Evolutionary conservation across 139 green algal genomes (phyloP).

Genomic region (Chlamydomonas sp.): DNA sequence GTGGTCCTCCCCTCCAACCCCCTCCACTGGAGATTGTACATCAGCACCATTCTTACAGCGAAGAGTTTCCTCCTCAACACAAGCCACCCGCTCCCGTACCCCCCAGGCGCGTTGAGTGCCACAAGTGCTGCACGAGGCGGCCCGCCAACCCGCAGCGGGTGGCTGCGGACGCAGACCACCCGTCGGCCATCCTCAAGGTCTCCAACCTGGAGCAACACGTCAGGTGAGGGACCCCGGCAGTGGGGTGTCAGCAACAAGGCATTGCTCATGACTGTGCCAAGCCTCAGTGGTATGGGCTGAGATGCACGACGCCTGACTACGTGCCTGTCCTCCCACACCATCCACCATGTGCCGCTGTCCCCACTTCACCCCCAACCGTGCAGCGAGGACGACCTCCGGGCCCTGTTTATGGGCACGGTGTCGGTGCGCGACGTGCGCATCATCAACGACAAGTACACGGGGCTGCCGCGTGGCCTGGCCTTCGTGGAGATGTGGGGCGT

Average conservation of each 20-base stretch:
- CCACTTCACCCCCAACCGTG: not conserved
- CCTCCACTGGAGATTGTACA: not conserved
- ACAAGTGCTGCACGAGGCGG: slow-evolving; percentile 70
- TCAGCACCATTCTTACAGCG: not conserved
- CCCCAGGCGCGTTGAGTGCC: slow-evolving; percentile 78
- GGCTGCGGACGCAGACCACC: slow-evolving; percentile 43
- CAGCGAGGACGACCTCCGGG: slow-evolving; percentile 73
- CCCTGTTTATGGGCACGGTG: slow-evolving; percentile 50
- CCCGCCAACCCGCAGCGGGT: slow-evolving; percentile 54
- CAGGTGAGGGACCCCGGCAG: not conserved
- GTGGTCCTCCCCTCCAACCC: no score
- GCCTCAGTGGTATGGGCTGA: no score
- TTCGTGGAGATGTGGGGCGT: slow-evolving; percentile 34
- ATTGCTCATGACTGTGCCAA: no score
- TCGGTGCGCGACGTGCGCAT: slow-evolving; percentile 74
- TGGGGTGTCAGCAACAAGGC: no score
- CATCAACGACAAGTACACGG: slow-evolving; percentile 77
- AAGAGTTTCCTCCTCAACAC: not conserved
- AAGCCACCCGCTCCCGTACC: not conserved
- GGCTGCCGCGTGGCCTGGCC: slow-evolving; percentile 30
- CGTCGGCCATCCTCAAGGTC: slow-evolving; percentile 73
- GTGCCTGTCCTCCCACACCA: no score
- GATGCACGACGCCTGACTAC: no score
- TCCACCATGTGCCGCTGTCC: not conserved
- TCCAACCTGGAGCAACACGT: slow-evolving; percentile 56